These are phyloP conservation scores for Silene noctiflora DNA, from an alignment of 179 eudicot species.

Conservation along the genomic window DNA sequence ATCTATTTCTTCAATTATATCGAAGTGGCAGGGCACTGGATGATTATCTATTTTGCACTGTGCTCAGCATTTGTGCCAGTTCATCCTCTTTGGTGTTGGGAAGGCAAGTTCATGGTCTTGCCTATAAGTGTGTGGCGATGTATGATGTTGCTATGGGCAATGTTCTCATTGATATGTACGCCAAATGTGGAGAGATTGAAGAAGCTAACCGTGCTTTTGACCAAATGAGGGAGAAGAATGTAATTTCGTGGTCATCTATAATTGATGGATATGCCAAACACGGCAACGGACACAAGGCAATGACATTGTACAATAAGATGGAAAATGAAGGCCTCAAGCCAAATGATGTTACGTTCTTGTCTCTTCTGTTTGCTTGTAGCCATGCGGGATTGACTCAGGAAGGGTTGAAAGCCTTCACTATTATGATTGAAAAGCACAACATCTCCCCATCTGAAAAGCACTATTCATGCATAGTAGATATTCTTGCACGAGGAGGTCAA, in stretches of 20 bases:
- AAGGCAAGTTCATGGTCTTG: conserved; percentile 55
- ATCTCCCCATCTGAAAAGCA: conserved; percentile 55
- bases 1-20: conserved; percentile 48
- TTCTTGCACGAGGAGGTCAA: conserved; percentile 55
- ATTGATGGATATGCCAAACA: conserved; percentile 61
- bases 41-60: conserved; percentile 49
- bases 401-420: conserved; percentile 47
- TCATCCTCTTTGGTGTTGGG: conserved; percentile 48
- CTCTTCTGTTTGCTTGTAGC: conserved; percentile 67
- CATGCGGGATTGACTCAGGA: conserved; percentile 52
- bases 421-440: conserved; percentile 47
- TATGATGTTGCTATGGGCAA: conserved; percentile 54
- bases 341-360: conserved; percentile 58
- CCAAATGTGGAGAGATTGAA: conserved; percentile 61
- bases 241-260: conserved; percentile 71
- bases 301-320: conserved; percentile 44
- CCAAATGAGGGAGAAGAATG: conserved; percentile 48
- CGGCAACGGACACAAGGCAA: conserved; percentile 50
- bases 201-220: conserved; percentile 45
- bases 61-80: conserved; percentile 61
- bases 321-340: conserved; percentile 57
- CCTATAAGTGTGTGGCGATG: conserved; percentile 35
- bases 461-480: conserved; percentile 63
- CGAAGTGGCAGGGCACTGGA: conserved; percentile 38
- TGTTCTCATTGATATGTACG: conserved; percentile 77